These are phyloP conservation scores for Cladosporium cucumerinum DNA, from an alignment of 2,329 filamentous ascomycete genomes.

Conservation along the genomic window DNA sequence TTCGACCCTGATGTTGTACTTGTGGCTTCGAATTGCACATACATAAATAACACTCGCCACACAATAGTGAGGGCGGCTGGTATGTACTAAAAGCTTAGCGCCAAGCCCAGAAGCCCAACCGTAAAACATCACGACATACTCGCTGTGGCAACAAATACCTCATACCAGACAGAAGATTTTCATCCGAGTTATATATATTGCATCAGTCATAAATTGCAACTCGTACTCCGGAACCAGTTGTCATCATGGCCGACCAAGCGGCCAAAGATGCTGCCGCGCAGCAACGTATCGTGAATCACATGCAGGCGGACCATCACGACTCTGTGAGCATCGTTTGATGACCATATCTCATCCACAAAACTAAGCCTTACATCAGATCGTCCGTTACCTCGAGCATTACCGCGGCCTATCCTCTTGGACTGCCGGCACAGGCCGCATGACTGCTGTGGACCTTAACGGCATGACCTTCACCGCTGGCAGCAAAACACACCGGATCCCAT, in stretches of 20 bases:
- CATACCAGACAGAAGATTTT: not conserved
- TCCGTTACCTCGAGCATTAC: conserved; percentile 75
- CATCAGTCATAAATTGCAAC: not conserved
- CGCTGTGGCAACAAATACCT: not conserved
- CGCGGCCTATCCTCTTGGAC: conserved; percentile 54
- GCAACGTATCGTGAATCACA: conserved; percentile 70
- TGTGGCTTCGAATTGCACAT: not conserved
- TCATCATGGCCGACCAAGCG: conserved; percentile 24
- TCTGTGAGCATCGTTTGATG: not conserved
- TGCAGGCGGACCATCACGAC: conserved; percentile 78
- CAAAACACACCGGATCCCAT: conserved; percentile 51
- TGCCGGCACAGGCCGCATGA: conserved; percentile 58
- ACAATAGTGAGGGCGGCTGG: not conserved
- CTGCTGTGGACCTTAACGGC: conserved; percentile 61
- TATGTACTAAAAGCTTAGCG: not conserved
- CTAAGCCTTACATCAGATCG: conserved; percentile 43
- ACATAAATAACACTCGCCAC: not conserved
- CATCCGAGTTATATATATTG: not conserved
- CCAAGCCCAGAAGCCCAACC: not conserved
- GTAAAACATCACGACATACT: not conserved
- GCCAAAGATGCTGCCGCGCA: conserved; percentile 49
- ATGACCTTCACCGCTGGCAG: conserved; percentile 60
- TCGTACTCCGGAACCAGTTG: not conserved
- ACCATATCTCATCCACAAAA: not conserved
- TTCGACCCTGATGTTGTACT: not conserved